Base-by-base conservation (phyloP, 164 flowering plant species). In the Annona squamosa region DNA sequence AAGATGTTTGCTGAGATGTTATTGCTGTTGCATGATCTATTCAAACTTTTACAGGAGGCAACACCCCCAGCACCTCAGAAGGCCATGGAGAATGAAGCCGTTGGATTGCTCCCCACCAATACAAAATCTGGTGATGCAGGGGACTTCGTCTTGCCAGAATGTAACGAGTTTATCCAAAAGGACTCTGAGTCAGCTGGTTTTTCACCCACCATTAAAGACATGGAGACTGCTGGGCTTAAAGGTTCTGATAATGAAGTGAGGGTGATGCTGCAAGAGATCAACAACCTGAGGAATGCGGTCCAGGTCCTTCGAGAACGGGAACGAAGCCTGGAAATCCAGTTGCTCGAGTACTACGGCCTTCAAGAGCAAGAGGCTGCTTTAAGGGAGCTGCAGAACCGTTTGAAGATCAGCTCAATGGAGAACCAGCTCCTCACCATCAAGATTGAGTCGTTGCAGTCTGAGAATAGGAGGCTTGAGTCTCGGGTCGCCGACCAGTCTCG, bases 331-430 rank as follows among this genome's bases (percentile, higher is more conserved):
- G 95, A 95, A 84, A 75, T 80, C 5, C 91, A 90, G 56, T 71
- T 95, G 80, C 87, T 95, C 0, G 98, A 95, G 84, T 92, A 88
- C 78, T 89, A 89, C 79, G 98, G 98, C 65, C 88, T 93, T 19
- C 88, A 90, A 75, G 98, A 91, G 78, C 94, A 91, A 77, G 90
- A 93, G 79, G 78, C 81, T 13, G 82, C 87, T 5, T 83, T 88
- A n/a, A 81, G 84, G 84, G 99, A 95, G 81, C 89, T 93, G 18
- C 89, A 89, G 47, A 95, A 89, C 73, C 86, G 90, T 6, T 73
- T 95, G 65, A 89, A 86, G 81, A 48, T 88, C 3, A 87, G 82
- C 75, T 79, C 79, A 26, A 82, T 87, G 89, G 99, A 93, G 79
- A 81, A 87, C 43, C 90, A 89, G 78, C 82, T 93, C 63, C 83